A percentile compares a stretch with the other conserved stretches of the same genome.
phyloP scores from a whole-genome alignment of 169 alveolate species.

The Babesia ovata region DNA sequence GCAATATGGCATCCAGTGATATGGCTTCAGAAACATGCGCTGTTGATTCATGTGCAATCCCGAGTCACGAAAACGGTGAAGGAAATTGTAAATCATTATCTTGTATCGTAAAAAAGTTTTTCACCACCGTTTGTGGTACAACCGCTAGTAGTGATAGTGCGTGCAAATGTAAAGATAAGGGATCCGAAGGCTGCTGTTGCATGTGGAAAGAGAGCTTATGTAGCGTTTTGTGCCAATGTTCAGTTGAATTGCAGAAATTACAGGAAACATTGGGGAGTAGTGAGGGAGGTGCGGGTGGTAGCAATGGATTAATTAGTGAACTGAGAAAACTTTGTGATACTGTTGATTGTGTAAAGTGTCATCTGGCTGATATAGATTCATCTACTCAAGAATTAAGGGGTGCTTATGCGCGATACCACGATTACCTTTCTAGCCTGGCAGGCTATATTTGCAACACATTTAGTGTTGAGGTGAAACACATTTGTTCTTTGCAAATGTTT shows the following conservation, averaged over 20 bases:
- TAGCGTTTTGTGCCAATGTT: neutral
- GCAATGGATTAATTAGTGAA: neutral
- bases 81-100: slow-evolving; percentile 7
- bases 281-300: neutral
- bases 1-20: neutral
- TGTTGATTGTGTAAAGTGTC: neutral
- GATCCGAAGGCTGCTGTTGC: neutral
- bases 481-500: neutral
- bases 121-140: neutral
- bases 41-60: neutral
- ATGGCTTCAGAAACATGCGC: neutral
- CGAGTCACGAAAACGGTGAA: too few species aligned
- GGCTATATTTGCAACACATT: neutral
- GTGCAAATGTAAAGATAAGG: neutral
- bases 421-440: neutral
- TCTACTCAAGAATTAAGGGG: neutral
- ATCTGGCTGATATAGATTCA: neutral
- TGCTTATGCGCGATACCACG: neutral
- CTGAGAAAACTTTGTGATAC: neutral
- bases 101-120: neutral
- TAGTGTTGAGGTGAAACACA: neutral
- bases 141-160: too few species aligned
- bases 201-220: neutral
- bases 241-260: neutral
- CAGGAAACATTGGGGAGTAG: neutral